Evolutionary conservation across 441 rosid genomes (phyloP).

Genomic region (Euphorbia corollata): DNA sequence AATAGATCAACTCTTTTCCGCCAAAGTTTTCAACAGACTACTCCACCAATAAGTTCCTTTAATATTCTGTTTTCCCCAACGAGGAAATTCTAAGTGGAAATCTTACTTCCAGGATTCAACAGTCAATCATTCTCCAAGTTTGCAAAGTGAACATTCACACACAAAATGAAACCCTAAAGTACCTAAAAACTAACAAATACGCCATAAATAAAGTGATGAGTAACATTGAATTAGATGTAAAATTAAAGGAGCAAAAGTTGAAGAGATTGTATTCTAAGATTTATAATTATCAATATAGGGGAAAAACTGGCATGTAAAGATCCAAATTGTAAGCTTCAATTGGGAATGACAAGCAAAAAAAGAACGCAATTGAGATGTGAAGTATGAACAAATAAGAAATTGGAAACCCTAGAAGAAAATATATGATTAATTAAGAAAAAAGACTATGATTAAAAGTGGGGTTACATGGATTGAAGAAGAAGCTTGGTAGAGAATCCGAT

Average conservation of each 20-base stretch:
- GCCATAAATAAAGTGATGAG: no score
- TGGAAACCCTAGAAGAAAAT: constrained; percentile 10
- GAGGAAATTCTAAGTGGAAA: not conserved
- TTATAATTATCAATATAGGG: not conserved
- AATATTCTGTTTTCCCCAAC: no score
- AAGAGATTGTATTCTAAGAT: not conserved
- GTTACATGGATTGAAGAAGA: constrained; percentile 25
- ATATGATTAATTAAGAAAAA: not conserved
- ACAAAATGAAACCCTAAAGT: not conserved
- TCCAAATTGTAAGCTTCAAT: constrained; percentile 7
- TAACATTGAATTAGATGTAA: no score
- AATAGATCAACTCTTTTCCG: no score
- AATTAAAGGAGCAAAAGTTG: not conserved
- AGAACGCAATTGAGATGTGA: not conserved
- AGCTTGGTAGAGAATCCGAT: constrained; percentile 28
- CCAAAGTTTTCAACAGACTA: no score
- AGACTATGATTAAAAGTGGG: constrained; percentile 2
- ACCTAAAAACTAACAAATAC: not conserved
- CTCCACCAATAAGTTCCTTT: no score
- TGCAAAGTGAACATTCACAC: not conserved
- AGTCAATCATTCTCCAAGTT: not conserved
- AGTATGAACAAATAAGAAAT: not conserved
- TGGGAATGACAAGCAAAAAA: not conserved
- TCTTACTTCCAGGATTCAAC: not conserved
- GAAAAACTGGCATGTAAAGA: not conserved